Evolutionary conservation across 768 basidiomycete genomes (phyloP).

Genomic region (Russula sp.): DNA sequence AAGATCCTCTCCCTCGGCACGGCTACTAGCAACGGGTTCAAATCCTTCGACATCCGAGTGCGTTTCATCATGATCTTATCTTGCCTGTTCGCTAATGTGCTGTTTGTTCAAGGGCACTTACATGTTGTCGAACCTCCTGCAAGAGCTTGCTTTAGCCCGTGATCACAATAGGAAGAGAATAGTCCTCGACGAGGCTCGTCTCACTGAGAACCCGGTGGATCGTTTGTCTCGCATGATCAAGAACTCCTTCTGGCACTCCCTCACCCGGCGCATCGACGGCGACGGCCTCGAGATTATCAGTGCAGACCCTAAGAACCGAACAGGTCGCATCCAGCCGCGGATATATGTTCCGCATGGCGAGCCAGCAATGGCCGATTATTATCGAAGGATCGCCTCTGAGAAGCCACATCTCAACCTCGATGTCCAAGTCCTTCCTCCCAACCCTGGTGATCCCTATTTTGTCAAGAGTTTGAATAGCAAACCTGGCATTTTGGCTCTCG

Average conservation of each 20-base stretch:
- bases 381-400: conserved; percentile 79
- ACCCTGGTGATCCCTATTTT: conserved; percentile 80
- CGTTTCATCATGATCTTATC: conserved; percentile 23
- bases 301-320: conserved; percentile 96
- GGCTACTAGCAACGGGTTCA: conserved; percentile 96
- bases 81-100: conserved; percentile 10
- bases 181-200: conserved; percentile 96
- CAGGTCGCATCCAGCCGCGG: conserved; percentile 79
- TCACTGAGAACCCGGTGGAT: conserved; percentile 96
- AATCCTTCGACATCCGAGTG: conserved; percentile 92
- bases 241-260: conserved; percentile 96
- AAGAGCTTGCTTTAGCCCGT: conserved; percentile 93
- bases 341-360: conserved; percentile 95
- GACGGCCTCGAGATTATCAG: conserved; percentile 97
- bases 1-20: conserved; percentile 96
- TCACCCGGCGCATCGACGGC: conserved; percentile 94
- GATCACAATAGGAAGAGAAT: conserved; percentile 95
- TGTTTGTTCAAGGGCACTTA: conserved; percentile 72
- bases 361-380: conserved; percentile 93
- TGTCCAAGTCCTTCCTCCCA: conserved; percentile 81
- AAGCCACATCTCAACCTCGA: conserved; percentile 93
- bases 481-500: conserved; percentile 89
- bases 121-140: conserved; percentile 98
- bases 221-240: conserved; percentile 96
- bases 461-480: conserved; percentile 92